Evolutionary conservation across 371 early-diverging fungal genomes (phyloP).

Genomic region (Dinochytrium kinnereticum): DNA sequence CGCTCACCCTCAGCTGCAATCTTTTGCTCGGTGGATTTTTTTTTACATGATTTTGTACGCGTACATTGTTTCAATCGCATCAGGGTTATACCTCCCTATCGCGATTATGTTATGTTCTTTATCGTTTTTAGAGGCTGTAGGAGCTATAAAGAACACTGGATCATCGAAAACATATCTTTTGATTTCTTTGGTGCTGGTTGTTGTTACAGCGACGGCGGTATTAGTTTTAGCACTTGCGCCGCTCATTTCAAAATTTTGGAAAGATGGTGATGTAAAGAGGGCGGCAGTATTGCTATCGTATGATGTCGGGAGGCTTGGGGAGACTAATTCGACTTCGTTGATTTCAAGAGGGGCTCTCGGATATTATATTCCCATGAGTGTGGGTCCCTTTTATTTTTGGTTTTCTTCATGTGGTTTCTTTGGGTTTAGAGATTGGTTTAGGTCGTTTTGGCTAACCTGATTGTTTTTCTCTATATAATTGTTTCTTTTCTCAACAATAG

Average conservation of each 20-base stretch:
- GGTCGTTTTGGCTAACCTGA: neutral
- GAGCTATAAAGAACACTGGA: too few species aligned
- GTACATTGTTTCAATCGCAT: neutral
- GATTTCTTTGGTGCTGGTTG: neutral
- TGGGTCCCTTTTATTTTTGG: neutral
- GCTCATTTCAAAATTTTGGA: neutral
- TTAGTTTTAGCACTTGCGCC: neutral
- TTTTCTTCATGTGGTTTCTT: too few species aligned
- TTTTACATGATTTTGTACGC: neutral
- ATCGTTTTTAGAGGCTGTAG: neutral
- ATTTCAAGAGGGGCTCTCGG: neutral
- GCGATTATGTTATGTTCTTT: neutral
- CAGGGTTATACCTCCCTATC: neutral
- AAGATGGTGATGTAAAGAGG: neutral
- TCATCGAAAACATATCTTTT: too few species aligned
- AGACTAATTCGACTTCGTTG: neutral
- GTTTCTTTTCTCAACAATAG: neutral
- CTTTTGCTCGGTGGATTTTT: neutral
- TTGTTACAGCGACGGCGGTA: neutral
- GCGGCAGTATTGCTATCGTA: neutral
- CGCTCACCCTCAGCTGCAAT: too few species aligned
- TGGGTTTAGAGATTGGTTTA: too few species aligned
- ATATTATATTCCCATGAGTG: neutral
- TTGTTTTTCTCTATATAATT: neutral
- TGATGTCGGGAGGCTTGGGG: neutral